Evolutionary conservation across 768 basidiomycete genomes (phyloP).

Genomic region (Leccinellum luteum): DNA sequence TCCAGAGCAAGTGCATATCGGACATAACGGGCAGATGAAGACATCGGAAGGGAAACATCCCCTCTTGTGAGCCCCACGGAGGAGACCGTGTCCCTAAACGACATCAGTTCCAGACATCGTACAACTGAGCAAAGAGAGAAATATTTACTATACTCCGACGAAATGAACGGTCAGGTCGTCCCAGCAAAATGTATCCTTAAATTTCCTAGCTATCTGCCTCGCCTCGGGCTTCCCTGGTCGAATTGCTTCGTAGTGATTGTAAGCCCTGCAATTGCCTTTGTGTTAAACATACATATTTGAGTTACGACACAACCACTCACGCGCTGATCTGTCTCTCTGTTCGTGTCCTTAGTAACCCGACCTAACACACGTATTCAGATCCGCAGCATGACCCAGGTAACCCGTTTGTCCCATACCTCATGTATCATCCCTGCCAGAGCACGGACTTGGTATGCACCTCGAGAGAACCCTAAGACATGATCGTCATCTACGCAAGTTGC

Average conservation of each 20-base stretch:
- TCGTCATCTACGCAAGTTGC: neutral
- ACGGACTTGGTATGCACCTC: neutral
- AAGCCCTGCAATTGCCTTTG: neutral
- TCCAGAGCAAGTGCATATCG: neutral
- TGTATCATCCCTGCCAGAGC: neutral
- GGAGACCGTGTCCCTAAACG: neutral
- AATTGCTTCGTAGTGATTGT: neutral
- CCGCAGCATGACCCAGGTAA: neutral
- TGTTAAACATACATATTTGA: neutral
- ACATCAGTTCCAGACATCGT: neutral
- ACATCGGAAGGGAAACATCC: neutral
- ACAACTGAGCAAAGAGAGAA: neutral
- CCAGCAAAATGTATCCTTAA: neutral
- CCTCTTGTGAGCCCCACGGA: neutral
- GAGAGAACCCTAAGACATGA: neutral
- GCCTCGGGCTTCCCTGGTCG: neutral
- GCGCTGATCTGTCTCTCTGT: neutral
- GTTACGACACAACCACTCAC: neutral
- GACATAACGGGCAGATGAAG: neutral
- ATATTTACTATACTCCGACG: neutral
- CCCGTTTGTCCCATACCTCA: neutral
- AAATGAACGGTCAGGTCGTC: neutral
- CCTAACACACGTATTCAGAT: neutral
- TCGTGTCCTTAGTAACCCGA: neutral
- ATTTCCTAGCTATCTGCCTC: neutral